A percentile compares a stretch with the other conserved stretches of the same genome.
Conservation (phyloP, 306 rosid genomes). For the Hylodesmum podocarpum region DNA sequence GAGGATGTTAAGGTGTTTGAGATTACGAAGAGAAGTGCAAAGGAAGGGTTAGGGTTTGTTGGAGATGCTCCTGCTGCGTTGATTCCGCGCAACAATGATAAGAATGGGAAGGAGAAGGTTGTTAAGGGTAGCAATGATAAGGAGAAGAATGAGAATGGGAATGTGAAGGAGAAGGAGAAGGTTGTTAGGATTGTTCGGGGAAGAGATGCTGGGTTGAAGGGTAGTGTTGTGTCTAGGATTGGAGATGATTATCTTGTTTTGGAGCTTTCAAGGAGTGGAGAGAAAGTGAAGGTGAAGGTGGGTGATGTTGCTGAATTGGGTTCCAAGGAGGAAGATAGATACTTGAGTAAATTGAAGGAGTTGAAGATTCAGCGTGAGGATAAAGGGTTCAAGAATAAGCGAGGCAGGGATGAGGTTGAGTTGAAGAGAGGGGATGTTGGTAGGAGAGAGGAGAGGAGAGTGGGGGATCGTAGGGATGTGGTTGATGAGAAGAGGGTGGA, state of each 20-base stretch:
- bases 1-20: slow-evolving; percentile 65
- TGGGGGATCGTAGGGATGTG: slow-evolving; percentile 10
- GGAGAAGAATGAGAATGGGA: slow-evolving; percentile 6
- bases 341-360: slow-evolving; percentile 60
- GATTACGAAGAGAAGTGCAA: slow-evolving; percentile 49
- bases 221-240: slow-evolving; percentile 43
- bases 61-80: slow-evolving; percentile 14
- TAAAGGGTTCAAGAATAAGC: slow-evolving; percentile 31
- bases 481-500: slow-evolving; percentile 7
- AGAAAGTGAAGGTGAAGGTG: slow-evolving; percentile 40
- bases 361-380: slow-evolving; percentile 21
- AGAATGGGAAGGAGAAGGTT: neutral
- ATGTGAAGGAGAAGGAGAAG: slow-evolving; percentile 24
- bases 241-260: slow-evolving; percentile 41
- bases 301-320: slow-evolving; percentile 59
- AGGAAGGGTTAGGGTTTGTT: slow-evolving; percentile 81
- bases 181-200: slow-evolving; percentile 61
- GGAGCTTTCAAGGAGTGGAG: slow-evolving; percentile 43
- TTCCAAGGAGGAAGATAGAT: slow-evolving; percentile 65
- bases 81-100: neutral
- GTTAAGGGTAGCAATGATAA: neutral
- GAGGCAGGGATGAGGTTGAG: neutral
- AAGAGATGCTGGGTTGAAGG: slow-evolving; percentile 59
- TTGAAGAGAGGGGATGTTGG: neutral
- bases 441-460: neutral